phyloP scores from a whole-genome alignment of 2,329 filamentous ascomycete genomes.

The Aspergillus spinulosporus region DNA sequence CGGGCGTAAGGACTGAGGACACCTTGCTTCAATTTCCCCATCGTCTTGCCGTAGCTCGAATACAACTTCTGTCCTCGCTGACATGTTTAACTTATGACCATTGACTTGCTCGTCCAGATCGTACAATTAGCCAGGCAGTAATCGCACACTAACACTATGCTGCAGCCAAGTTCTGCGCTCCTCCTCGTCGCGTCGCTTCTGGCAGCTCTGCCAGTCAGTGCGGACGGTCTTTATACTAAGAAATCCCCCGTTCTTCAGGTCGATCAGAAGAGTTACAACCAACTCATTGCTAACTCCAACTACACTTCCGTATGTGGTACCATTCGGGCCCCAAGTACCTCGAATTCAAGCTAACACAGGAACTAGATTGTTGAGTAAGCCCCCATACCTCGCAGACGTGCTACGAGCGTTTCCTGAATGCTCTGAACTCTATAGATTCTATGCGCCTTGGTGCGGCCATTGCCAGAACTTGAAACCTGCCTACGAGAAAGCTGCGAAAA shows the following conservation, averaged over 20 bases:
- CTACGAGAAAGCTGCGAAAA: constrained; percentile 90
- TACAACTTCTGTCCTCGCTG: constrained; percentile 9
- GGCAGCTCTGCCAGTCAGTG: constrained; percentile 63
- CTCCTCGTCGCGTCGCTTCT: constrained; percentile 63
- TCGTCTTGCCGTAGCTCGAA: not conserved
- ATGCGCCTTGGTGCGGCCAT: constrained; percentile 96
- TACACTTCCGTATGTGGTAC: constrained; percentile 73
- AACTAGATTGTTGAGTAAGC: constrained; percentile 55
- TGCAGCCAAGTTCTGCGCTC: constrained; percentile 44
- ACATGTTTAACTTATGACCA: not conserved
- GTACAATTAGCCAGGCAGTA: not conserved
- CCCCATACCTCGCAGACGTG: constrained; percentile 13
- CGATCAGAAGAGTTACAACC: constrained; percentile 74
- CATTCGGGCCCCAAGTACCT: not conserved
- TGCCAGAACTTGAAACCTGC: constrained; percentile 94
- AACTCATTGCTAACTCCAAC: constrained; percentile 82
- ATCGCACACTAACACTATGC: constrained; percentile 22
- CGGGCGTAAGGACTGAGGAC: constrained; percentile 46
- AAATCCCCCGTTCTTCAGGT: constrained; percentile 84
- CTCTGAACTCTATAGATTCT: constrained; percentile 66
- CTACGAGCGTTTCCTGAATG: constrained; percentile 32
- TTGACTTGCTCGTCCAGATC: not conserved
- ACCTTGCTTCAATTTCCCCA: constrained; percentile 35
- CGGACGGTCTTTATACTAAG: constrained; percentile 78
- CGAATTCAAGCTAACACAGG: constrained; percentile 21